Evolutionary conservation across 768 basidiomycete species (phyloP), one percentile per base, ranked within the genome.

Genomic region (Psilocybe sp.): DNA sequence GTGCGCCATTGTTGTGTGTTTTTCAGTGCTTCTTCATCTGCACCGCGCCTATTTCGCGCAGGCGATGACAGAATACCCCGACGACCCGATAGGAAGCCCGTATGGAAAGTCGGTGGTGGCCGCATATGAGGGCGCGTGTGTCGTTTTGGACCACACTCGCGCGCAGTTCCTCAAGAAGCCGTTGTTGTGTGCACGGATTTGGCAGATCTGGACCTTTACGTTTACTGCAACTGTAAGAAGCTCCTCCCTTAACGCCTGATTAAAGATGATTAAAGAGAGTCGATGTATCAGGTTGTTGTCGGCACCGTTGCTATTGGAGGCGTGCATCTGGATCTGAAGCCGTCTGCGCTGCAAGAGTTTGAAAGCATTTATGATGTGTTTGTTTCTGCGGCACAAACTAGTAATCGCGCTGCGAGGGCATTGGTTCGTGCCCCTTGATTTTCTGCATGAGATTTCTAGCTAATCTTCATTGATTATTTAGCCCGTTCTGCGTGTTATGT

Each of bases 21-120:
- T 36, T 19, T 32, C 51, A 82, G 80, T 80, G 59, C 67, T 81
- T 11, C 54, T 84, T 44, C 79, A 74, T 58, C 65, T 84, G 12
- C 82, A 84, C 60, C 72, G 82, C 44, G 71, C 74, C 15, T 81
- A 74, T 60, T 83, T 84, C 57, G 79, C 78, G 9, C 78, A 79
- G 57, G 81, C 78, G 5, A 69, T 84, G 63, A 63, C 71, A 2
- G 75, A 78, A 49, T 60, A 75, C 49, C 71, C 78, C 1, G 58
- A 65, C 1, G 70, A 80, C 53, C 80, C 82, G 0, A 56, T 80
- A 52, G 61, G 63, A 43, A 77, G 74, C 45, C 72, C 75, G 5
- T 77, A 78, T 53, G 65, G 72, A 20, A 71, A 73, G 32, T 84
- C 81, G 8, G 78, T 84, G 44, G 47, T 72, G 13, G 72, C 75